A percentile compares a stretch with the other conserved stretches of the same genome.
phyloP scores from a whole-genome alignment of 2,329 filamentous ascomycete species.

The Hawksworthiomyces lignivorus region DNA sequence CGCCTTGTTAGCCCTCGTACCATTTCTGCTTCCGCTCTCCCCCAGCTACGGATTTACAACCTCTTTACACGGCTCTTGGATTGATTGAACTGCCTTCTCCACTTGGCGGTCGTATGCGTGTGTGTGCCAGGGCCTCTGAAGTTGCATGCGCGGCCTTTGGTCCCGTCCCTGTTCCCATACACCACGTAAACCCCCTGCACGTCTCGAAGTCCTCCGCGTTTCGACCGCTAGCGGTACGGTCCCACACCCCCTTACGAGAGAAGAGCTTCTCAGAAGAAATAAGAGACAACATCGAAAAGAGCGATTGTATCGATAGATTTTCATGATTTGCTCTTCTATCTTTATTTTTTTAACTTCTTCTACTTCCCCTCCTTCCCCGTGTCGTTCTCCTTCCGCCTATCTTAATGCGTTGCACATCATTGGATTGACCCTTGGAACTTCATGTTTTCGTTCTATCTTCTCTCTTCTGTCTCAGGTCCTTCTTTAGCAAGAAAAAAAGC shows the following conservation, averaged over 20 bases:
- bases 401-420: constrained; percentile 9
- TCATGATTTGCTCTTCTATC: background rate
- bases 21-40: too few relatives aligned
- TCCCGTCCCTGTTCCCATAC: background rate
- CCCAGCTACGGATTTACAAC: too few relatives aligned
- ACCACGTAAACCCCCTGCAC: constrained; percentile 9
- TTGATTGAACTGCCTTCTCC: too few relatives aligned
- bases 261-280: background rate
- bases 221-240: constrained; percentile 13
- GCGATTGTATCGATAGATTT: background rate
- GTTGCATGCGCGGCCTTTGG: constrained; percentile 9
- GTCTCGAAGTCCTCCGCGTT: constrained; percentile 16
- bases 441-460: background rate
- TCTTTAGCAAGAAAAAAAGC: constrained; percentile 2
- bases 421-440: background rate
- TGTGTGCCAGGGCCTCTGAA: constrained; percentile 3
- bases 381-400: background rate
- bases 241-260: constrained; percentile 3
- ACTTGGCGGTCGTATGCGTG: too few relatives aligned
- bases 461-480: constrained; percentile 7
- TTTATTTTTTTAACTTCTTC: background rate
- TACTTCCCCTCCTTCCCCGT: background rate
- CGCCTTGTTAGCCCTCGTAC: too few relatives aligned
- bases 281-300: background rate
- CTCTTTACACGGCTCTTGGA: too few relatives aligned